phyloP scores from a whole-genome alignment of 2,329 filamentous ascomycete genomes.

The Colletotrichum sp. region DNA sequence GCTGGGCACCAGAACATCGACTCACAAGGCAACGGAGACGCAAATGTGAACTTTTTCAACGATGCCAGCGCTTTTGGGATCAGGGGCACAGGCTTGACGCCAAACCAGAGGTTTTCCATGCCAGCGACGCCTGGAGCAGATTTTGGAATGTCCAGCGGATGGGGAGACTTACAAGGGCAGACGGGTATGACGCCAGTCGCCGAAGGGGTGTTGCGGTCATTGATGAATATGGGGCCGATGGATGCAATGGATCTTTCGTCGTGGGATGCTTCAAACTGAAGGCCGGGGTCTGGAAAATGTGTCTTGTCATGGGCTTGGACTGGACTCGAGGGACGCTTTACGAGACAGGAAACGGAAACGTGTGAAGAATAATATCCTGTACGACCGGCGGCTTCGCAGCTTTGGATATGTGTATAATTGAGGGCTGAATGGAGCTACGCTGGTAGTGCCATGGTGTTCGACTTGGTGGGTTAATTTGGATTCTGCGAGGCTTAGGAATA shows the following conservation, averaged over 20 bases:
- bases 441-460: neutral
- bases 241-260: constrained; percentile 62
- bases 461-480: neutral
- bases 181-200: constrained; percentile 59
- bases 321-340: neutral
- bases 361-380: neutral
- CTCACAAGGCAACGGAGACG: constrained; percentile 40
- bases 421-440: neutral
- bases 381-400: neutral
- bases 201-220: constrained; percentile 60
- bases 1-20: constrained; percentile 47
- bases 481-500: neutral
- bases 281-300: neutral
- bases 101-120: constrained; percentile 37
- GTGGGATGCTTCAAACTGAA: constrained; percentile 44
- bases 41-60: constrained; percentile 43
- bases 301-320: constrained; percentile 3
- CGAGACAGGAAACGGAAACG: neutral
- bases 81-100: constrained; percentile 34
- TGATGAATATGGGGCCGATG: constrained; percentile 65
- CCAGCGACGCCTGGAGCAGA: constrained; percentile 39
- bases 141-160: constrained; percentile 49
- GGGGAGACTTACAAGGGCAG: constrained; percentile 47
- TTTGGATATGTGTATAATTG: neutral
- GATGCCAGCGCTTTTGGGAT: constrained; percentile 44